phyloP scores from a whole-genome alignment of 2,329 filamentous ascomycete genomes.

The Chrysosporium queenslandicum region DNA sequence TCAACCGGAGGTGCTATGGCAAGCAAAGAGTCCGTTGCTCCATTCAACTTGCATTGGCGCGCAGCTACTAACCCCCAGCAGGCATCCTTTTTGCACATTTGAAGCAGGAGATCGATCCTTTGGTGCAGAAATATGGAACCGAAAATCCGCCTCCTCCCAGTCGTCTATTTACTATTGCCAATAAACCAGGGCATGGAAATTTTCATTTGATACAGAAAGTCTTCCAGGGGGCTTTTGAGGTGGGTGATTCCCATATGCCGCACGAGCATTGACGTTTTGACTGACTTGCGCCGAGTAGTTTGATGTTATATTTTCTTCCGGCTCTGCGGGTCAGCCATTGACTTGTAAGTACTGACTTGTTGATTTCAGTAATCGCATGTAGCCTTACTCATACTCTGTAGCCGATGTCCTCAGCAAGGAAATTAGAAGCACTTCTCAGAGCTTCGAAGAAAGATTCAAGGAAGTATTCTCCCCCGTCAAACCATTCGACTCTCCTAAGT shows the following conservation, averaged over 20 bases:
- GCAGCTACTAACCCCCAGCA: not conserved
- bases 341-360: conserved; percentile 40
- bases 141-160: conserved; percentile 69
- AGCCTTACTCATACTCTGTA: conserved; percentile 13
- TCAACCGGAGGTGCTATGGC: conserved; percentile 65
- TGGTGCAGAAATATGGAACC: conserved; percentile 49
- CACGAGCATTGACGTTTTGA: not conserved
- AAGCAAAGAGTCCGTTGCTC: conserved; percentile 55
- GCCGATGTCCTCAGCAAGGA: conserved; percentile 58
- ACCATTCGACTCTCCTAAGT: conserved; percentile 65
- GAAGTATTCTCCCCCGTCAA: conserved; percentile 61
- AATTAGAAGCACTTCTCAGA: conserved; percentile 54
- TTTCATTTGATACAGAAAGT: conserved; percentile 83
- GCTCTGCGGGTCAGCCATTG: conserved; percentile 48
- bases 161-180: conserved; percentile 69
- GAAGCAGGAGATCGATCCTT: conserved; percentile 53
- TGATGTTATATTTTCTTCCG: conserved; percentile 80
- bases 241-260: conserved; percentile 19
- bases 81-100: conserved; percentile 51
- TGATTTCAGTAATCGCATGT: not conserved
- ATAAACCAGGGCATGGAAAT: conserved; percentile 56
- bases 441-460: conserved; percentile 66
- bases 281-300: conserved; percentile 47
- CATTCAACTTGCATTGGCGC: not conserved
- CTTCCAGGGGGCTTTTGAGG: conserved; percentile 75